A percentile compares a stretch with the other conserved stretches of the same genome.
phyloP scores from a whole-genome alignment of 352 stramenopile species.

The Phytophthora tubulina region DNA sequence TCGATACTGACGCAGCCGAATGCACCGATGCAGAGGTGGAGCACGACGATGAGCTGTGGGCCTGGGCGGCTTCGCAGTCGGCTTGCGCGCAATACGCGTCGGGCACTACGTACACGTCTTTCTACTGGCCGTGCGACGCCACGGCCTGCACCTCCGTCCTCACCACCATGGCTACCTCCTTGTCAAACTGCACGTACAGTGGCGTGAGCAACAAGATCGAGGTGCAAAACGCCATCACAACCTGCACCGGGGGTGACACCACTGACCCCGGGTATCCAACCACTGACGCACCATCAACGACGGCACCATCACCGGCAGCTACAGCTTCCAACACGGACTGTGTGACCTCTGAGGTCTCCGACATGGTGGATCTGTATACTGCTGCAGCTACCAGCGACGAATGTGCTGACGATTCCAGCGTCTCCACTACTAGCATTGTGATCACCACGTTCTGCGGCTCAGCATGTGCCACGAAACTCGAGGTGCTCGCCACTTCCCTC shows the following conservation, averaged over 20 bases:
- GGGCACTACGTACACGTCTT: background rate
- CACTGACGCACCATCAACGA: conserved; percentile 8
- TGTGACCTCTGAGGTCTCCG: conserved; percentile 23
- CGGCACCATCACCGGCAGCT: conserved; percentile 8
- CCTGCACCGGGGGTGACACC: conserved; percentile 19
- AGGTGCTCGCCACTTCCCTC: conserved; percentile 21
- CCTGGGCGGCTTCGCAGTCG: conserved; percentile 14
- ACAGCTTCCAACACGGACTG: conserved; percentile 25
- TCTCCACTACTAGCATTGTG: conserved; percentile 19
- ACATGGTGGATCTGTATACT: conserved; percentile 27
- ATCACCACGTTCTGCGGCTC: conserved; percentile 23
- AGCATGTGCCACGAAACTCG: conserved; percentile 25
- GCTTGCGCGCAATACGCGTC: conserved; percentile 28
- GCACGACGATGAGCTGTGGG: conserved; percentile 25
- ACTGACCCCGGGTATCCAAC: conserved; percentile 7
- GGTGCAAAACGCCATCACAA: conserved; percentile 29
- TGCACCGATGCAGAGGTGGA: conserved; percentile 24
- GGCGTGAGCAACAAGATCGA: conserved; percentile 38
- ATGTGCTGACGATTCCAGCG: conserved; percentile 25
- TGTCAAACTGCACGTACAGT: conserved; percentile 36
- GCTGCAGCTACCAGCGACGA: conserved; percentile 25
- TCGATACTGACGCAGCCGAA: conserved; percentile 12
- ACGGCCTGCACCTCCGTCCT: conserved; percentile 25
- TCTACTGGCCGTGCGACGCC: conserved; percentile 26
- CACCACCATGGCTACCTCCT: conserved; percentile 6